Conservation (phyloP, 1,284 basidiomycete genomes). For the Tetrapyrgos nigripes region DNA sequence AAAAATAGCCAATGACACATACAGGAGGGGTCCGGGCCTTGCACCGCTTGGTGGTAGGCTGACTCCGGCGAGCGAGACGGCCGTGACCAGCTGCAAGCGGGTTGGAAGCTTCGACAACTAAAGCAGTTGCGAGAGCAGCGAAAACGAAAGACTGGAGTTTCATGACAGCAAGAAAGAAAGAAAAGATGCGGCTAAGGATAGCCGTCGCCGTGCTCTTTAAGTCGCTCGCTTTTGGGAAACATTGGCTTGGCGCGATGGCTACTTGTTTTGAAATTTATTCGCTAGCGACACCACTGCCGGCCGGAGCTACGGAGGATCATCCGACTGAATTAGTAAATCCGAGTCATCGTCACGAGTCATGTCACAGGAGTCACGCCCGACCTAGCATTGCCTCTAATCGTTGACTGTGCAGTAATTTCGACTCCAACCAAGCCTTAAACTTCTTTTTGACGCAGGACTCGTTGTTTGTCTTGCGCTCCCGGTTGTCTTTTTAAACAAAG, state of each 20-base stretch:
- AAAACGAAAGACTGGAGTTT: conserved; percentile 43
- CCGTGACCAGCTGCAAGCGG: conserved; percentile 28
- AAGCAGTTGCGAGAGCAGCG: conserved; percentile 34
- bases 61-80: conserved; percentile 38
- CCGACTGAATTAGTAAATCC: not conserved
- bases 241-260: no score
- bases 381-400: not conserved
- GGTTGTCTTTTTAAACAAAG: conserved; percentile 42
- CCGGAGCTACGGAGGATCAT: no score
- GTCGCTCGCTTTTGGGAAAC: not conserved
- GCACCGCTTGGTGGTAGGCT: conserved; percentile 36
- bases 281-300: no score
- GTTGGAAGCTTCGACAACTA: conserved; percentile 44
- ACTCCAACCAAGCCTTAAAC: conserved; percentile 31
- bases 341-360: not conserved
- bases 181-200: not conserved
- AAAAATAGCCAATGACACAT: not conserved
- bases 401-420: not conserved
- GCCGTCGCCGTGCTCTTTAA: not conserved
- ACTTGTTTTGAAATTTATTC: no score
- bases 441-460: conserved; percentile 21
- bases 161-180: conserved; percentile 29
- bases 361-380: no score
- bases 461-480: conserved; percentile 43
- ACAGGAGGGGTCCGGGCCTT: conserved; percentile 8